Conservation (phyloP, 441 rosid genomes). For the Geranium incanum region DNA sequence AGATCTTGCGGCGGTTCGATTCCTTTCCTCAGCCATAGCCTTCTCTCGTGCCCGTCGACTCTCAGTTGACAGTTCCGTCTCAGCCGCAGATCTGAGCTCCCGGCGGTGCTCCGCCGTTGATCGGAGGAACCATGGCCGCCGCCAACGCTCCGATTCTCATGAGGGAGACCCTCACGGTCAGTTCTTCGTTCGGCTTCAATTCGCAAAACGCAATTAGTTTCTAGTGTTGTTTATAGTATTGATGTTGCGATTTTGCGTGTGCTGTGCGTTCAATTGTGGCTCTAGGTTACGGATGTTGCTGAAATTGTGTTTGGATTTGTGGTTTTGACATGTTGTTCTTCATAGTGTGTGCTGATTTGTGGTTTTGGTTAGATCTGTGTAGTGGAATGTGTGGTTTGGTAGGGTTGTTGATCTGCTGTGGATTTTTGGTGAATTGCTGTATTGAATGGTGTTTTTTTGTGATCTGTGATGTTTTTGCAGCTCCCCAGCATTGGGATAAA, state of each 20-base stretch:
- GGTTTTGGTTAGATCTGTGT: too few species aligned
- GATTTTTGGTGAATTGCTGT: conserved; percentile 2
- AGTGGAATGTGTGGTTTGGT: too few species aligned
- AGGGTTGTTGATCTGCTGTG: neutral
- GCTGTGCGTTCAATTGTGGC: too few species aligned
- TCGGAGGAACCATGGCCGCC: conserved; percentile 40
- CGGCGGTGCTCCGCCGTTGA: conserved; percentile 32
- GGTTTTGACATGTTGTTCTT: too few species aligned
- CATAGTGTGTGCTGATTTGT: too few species aligned
- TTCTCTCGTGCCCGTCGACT: conserved; percentile 15
- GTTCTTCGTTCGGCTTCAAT: conserved; percentile 1
- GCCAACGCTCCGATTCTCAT: conserved; percentile 29
- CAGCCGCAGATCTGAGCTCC: conserved; percentile 46
- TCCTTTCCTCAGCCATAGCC: too few species aligned
- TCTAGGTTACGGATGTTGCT: too few species aligned
- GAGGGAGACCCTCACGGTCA: conserved; percentile 30
- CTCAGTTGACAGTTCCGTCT: conserved; percentile 33
- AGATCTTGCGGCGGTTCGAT: conserved; percentile 55
- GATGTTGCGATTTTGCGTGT: too few species aligned
- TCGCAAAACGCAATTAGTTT: too few species aligned
- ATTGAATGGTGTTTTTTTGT: conserved; percentile 19
- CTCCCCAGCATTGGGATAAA: conserved; percentile 28
- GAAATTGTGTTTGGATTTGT: too few species aligned
- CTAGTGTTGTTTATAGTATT: too few species aligned
- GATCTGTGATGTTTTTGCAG: conserved; percentile 20